phyloP scores from a whole-genome alignment of 306 rosid species.

The Inga laurina region DNA sequence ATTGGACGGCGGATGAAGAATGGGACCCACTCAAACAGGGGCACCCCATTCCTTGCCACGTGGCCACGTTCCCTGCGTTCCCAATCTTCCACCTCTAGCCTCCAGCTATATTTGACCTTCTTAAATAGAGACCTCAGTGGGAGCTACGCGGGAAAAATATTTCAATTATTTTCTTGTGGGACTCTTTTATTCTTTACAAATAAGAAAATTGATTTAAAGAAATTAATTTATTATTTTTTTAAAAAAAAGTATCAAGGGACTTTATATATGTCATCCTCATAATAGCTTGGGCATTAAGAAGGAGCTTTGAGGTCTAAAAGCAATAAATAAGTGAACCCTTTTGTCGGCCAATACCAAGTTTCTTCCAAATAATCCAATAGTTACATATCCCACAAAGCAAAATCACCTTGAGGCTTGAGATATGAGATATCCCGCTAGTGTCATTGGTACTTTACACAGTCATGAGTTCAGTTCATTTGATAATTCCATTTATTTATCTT shows the following conservation, averaged over 20 bases:
- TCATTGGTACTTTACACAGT: neutral
- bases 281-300: neutral
- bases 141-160: neutral
- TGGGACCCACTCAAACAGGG: neutral
- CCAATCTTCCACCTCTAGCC: neutral
- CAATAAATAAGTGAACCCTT: neutral
- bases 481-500: neutral
- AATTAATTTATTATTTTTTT: too few relatives aligned
- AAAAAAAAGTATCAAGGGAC: too few relatives aligned
- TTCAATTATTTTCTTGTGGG: neutral
- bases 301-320: neutral
- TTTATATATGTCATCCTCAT: neutral
- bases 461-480: neutral
- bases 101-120: neutral
- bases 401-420: neutral
- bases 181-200: too few relatives aligned
- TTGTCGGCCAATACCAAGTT: slow-evolving; percentile 18
- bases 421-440: neutral
- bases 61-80: neutral
- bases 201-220: too few relatives aligned
- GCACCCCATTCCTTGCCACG: neutral
- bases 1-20: neutral
- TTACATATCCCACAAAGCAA: neutral
- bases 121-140: neutral
- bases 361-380: neutral